Evolutionary conservation across 2,329 filamentous ascomycete genomes (phyloP).

Genomic region (Fusarium globosum): DNA sequence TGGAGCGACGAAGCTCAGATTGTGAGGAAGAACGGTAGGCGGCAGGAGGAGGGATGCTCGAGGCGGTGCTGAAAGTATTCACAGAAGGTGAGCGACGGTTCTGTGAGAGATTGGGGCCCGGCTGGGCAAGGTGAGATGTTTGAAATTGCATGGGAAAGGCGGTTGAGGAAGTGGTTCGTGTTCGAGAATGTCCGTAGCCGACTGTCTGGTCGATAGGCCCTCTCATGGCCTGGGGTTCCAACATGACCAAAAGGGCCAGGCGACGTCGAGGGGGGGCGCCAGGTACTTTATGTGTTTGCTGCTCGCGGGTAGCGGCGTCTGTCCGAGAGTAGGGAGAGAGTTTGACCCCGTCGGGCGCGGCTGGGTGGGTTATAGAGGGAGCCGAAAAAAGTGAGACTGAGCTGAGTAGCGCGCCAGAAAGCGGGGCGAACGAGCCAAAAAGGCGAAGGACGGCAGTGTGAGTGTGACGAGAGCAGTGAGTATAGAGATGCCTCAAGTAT

Average conservation of each 20-base stretch:
- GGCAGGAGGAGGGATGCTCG: slow-evolving; percentile 71
- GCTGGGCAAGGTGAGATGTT: slow-evolving; percentile 48
- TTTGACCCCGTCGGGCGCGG: slow-evolving; percentile 38
- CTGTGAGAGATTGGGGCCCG: slow-evolving; percentile 50
- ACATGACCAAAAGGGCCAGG: slow-evolving; percentile 40
- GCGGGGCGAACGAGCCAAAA: slow-evolving; percentile 31
- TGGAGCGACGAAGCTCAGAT: slow-evolving; percentile 77
- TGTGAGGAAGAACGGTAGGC: slow-evolving; percentile 67
- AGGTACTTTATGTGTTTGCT: slow-evolving; percentile 38
- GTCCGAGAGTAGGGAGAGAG: slow-evolving; percentile 40
- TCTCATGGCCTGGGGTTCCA: slow-evolving; percentile 49
- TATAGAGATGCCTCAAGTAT: slow-evolving; percentile 1
- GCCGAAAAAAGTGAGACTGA: slow-evolving; percentile 46
- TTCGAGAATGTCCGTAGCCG: slow-evolving; percentile 64
- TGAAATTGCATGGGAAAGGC: slow-evolving; percentile 56
- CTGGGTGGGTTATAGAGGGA: slow-evolving; percentile 42
- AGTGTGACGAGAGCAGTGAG: slow-evolving; percentile 21
- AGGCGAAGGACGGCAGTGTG: slow-evolving; percentile 4
- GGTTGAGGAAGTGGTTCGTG: slow-evolving; percentile 68
- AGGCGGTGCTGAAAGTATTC: slow-evolving; percentile 76
- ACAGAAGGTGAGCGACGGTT: slow-evolving; percentile 71
- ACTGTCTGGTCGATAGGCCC: slow-evolving; percentile 50
- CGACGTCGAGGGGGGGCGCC: slow-evolving; percentile 29
- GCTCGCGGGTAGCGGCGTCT: slow-evolving; percentile 40
- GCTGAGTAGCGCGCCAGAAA: slow-evolving; percentile 40